Conservation (phyloP, 1,139 yeast species). For the Kodamaea suecica region DNA sequence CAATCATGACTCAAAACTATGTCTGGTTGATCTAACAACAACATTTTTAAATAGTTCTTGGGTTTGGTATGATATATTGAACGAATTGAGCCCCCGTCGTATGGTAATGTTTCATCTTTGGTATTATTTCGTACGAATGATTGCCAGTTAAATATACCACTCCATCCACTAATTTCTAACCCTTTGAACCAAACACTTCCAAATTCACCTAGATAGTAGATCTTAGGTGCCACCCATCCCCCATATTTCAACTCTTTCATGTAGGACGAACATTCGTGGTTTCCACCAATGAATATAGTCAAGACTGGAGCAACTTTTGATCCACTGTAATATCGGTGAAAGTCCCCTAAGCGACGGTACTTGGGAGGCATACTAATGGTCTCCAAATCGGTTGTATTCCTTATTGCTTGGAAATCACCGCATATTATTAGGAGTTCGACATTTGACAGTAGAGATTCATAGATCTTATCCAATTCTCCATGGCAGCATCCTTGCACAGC, state of each 20-base stretch:
- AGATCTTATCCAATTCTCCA: conserved; percentile 70
- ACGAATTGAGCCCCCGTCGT: conserved; percentile 40
- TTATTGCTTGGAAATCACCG: conserved; percentile 81
- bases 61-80: conserved; percentile 76
- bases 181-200: conserved; percentile 76
- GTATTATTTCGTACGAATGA: conserved; percentile 22
- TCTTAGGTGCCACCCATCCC: conserved; percentile 92
- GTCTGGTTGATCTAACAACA: conserved; percentile 39
- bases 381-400: conserved; percentile 60
- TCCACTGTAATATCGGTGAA: conserved; percentile 69
- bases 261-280: conserved; percentile 86
- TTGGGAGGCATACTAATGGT: conserved; percentile 62
- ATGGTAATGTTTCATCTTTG: conserved; percentile 47
- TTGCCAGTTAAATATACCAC: conserved; percentile 71
- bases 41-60: conserved; percentile 56
- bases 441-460: conserved; percentile 28
- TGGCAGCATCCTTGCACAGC: conserved; percentile 96
- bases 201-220: conserved; percentile 81
- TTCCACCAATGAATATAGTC: conserved; percentile 90
- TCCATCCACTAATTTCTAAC: conserved; percentile 70
- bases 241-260: conserved; percentile 75
- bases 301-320: conserved; percentile 61
- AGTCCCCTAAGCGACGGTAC: conserved; percentile 68
- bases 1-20: conserved; percentile 83
- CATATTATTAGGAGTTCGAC: conserved; percentile 74